phyloP scores from a whole-genome alignment of 345 rosid species.

The Eucalyptus cladocalyx region DNA sequence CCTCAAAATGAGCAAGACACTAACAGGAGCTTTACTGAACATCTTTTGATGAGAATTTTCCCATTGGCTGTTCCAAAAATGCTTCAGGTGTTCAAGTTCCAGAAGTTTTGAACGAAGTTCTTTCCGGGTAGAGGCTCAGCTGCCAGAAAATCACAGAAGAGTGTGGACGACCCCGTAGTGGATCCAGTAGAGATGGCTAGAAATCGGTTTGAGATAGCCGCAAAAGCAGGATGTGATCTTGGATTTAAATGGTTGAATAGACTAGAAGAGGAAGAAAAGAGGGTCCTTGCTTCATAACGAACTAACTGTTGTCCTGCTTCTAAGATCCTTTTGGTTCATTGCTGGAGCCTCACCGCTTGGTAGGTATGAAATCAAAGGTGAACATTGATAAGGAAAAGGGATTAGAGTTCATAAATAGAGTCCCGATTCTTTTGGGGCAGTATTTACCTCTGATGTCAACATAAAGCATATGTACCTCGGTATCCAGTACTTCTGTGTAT shows the following conservation, averaged over 20 bases:
- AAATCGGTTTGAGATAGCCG: conserved; percentile 67
- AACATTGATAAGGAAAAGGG: background rate
- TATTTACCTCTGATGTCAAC: background rate
- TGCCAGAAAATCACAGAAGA: conserved; percentile 24
- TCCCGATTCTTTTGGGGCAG: background rate
- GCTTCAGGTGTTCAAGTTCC: conserved; percentile 69
- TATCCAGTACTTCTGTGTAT: background rate
- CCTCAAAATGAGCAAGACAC: background rate
- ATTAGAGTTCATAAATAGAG: background rate
- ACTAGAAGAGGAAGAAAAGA: conserved; percentile 75
- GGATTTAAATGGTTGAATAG: conserved; percentile 74
- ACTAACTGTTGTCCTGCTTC: background rate
- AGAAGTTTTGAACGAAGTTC: conserved; percentile 32
- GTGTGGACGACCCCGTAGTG: background rate
- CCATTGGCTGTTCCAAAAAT: background rate
- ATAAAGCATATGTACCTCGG: background rate
- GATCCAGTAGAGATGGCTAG: conserved; percentile 58
- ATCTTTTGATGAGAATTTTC: background rate
- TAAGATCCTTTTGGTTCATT: background rate
- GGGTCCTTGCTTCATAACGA: background rate
- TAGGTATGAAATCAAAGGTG: background rate
- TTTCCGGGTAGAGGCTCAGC: conserved; percentile 15
- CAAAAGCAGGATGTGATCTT: conserved; percentile 61
- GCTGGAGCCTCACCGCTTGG: too few relatives aligned
- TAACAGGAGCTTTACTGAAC: background rate